Percentiles rank a stretch among this genome's conserved stretches.
Conservation (phyloP, 2,329 filamentous ascomycete species). For the Penicillium corylophilum region DNA sequence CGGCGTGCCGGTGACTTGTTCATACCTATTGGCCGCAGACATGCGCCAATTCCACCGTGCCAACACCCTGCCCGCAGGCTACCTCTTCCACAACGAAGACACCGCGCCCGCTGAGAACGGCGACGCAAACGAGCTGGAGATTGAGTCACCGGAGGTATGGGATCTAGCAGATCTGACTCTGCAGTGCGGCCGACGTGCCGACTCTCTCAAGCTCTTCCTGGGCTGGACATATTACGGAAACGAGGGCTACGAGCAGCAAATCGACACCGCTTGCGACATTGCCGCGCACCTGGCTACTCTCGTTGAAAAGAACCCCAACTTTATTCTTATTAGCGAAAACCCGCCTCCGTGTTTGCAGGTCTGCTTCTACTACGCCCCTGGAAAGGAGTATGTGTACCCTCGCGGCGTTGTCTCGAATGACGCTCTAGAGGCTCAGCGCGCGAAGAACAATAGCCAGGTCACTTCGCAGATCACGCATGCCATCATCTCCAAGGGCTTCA, state of each 20-base stretch:
- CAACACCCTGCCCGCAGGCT: conserved; percentile 84
- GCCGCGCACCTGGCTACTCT: conserved; percentile 67
- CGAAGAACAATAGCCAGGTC: conserved; percentile 52
- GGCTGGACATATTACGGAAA: conserved; percentile 88
- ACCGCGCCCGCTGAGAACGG: conserved; percentile 36
- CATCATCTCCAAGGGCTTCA: conserved; percentile 62
- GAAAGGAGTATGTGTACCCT: conserved; percentile 49
- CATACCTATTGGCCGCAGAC: conserved; percentile 79
- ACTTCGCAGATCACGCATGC: conserved; percentile 57
- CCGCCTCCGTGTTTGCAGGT: conserved; percentile 89
- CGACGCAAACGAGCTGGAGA: conserved; percentile 24
- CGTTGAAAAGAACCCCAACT: conserved; percentile 57
- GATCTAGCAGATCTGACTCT: conserved; percentile 90
- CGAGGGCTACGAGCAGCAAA: conserved; percentile 66
- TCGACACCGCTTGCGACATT: conserved; percentile 70
- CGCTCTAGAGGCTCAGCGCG: conserved; percentile 36
- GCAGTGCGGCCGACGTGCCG: conserved; percentile 85
- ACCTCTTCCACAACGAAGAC: conserved; percentile 68
- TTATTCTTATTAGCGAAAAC: conserved; percentile 70
- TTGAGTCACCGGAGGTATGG: conserved; percentile 63
- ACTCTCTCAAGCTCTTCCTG: conserved; percentile 82
- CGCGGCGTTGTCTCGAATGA: conserved; percentile 35
- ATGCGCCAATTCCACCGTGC: conserved; percentile 73
- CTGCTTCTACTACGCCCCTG: conserved; percentile 82
- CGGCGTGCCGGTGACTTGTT: conserved; percentile 84